phyloP scores from a whole-genome alignment of 805 yeast species.

The Cyberlindnera bimundalis region DNA sequence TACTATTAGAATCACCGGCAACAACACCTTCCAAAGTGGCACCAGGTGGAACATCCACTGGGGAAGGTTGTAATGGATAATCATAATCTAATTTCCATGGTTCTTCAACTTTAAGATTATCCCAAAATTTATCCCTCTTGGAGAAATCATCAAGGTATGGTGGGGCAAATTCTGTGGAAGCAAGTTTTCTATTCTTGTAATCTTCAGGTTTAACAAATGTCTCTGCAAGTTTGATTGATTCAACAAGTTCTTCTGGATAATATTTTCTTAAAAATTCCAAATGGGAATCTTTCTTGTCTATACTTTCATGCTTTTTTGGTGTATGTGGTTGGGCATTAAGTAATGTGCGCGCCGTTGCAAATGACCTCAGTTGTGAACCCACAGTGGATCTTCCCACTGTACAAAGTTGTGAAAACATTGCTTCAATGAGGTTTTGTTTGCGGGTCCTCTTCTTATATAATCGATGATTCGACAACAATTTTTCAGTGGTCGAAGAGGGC shows the following conservation, averaged over 20 bases:
- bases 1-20: conserved; percentile 20
- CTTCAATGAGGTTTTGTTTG: neutral
- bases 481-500: too few species aligned
- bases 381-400: conserved; percentile 4
- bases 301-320: conserved; percentile 1
- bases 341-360: conserved; percentile 8
- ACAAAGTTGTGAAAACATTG: conserved; percentile 10
- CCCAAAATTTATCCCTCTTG: conserved; percentile 73
- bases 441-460: too few species aligned
- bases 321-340: conserved; percentile 1
- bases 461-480: too few species aligned
- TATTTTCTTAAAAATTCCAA: conserved; percentile 53
- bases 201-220: conserved; percentile 64
- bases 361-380: conserved; percentile 5
- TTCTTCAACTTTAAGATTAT: conserved; percentile 48
- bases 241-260: conserved; percentile 78
- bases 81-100: conserved; percentile 47
- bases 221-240: conserved; percentile 81
- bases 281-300: conserved; percentile 25
- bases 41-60: conserved; percentile 52
- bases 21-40: conserved; percentile 30
- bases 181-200: conserved; percentile 40
- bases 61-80: conserved; percentile 56
- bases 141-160: conserved; percentile 68
- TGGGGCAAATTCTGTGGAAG: conserved; percentile 59